Evolutionary conservation across 73 alveolate species (phyloP).

Genomic region (Blepharisma japonicum): DNA sequence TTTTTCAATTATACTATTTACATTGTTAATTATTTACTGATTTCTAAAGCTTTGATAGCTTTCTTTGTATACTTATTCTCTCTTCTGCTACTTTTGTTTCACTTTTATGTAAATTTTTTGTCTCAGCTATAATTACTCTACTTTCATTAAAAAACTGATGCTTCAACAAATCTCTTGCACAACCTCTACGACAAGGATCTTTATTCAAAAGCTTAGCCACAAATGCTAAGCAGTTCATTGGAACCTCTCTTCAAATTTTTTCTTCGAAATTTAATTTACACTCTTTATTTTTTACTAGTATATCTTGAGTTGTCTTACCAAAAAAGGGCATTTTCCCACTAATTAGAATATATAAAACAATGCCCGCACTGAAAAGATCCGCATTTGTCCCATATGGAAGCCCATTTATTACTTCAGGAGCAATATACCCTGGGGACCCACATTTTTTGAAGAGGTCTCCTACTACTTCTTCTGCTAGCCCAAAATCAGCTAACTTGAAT

Average conservation of each 20-base stretch:
- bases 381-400: constrained; percentile 51
- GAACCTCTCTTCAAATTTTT: neutral
- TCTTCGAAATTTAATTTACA: constrained; percentile 3
- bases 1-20: too few species aligned
- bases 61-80: too few species aligned
- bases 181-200: neutral
- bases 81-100: too few species aligned
- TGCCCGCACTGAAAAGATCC: constrained; percentile 71
- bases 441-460: constrained; percentile 22
- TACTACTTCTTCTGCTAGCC: constrained; percentile 52
- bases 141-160: neutral
- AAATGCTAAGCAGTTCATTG: neutral
- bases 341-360: constrained; percentile 55
- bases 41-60: too few species aligned
- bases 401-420: constrained; percentile 74
- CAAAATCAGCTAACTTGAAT: constrained; percentile 61
- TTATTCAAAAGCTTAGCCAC: neutral
- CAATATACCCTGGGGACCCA: constrained; percentile 80
- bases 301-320: neutral
- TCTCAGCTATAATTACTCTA: too few species aligned
- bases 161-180: neutral
- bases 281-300: neutral
- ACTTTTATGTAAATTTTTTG: too few species aligned
- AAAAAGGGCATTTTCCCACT: constrained; percentile 67
- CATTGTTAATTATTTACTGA: too few species aligned